These are phyloP conservation scores for Phaffomyces antillensis DNA, from an alignment of 805 yeast species.

Conservation along the genomic window DNA sequence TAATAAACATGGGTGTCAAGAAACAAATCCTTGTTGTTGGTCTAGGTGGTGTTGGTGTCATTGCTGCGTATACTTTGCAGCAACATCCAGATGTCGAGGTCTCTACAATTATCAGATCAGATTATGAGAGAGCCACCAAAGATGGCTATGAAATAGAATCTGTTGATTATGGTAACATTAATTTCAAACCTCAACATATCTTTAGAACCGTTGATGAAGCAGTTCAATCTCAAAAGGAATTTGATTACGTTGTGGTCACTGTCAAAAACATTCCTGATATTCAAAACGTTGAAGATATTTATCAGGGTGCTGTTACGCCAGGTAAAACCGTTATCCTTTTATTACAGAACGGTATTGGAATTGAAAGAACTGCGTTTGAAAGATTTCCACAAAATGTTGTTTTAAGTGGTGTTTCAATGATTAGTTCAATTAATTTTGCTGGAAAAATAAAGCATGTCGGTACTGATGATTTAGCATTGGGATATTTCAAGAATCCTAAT, in stretches of 20 bases:
- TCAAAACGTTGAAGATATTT: slow-evolving; percentile 42
- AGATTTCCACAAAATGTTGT: slow-evolving; percentile 45
- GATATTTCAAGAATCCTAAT: slow-evolving; percentile 39
- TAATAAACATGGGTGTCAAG: neutral
- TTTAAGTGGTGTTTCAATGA: slow-evolving; percentile 56
- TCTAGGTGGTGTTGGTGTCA: slow-evolving; percentile 75
- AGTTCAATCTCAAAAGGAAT: slow-evolving; percentile 25
- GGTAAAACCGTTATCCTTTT: slow-evolving; percentile 43
- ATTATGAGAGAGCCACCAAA: slow-evolving; percentile 39
- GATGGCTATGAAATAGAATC: slow-evolving; percentile 53
- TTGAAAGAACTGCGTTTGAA: slow-evolving; percentile 43
- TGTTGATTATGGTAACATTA: slow-evolving; percentile 46
- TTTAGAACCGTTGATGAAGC: slow-evolving; percentile 29
- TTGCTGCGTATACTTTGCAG: slow-evolving; percentile 58
- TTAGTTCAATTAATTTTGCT: slow-evolving; percentile 43
- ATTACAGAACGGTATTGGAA: slow-evolving; percentile 58
- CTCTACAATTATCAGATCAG: slow-evolving; percentile 54
- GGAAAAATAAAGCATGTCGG: slow-evolving; percentile 41
- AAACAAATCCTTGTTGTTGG: slow-evolving; percentile 52
- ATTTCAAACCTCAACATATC: slow-evolving; percentile 43
- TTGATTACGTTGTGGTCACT: slow-evolving; percentile 53
- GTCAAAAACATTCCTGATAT: slow-evolving; percentile 66
- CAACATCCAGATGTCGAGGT: slow-evolving; percentile 39
- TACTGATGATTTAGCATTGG: slow-evolving; percentile 38
- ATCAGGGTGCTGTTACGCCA: slow-evolving; percentile 39